Conservation (phyloP, 1,139 yeast genomes). For the Suhomyces choctaworum region DNA sequence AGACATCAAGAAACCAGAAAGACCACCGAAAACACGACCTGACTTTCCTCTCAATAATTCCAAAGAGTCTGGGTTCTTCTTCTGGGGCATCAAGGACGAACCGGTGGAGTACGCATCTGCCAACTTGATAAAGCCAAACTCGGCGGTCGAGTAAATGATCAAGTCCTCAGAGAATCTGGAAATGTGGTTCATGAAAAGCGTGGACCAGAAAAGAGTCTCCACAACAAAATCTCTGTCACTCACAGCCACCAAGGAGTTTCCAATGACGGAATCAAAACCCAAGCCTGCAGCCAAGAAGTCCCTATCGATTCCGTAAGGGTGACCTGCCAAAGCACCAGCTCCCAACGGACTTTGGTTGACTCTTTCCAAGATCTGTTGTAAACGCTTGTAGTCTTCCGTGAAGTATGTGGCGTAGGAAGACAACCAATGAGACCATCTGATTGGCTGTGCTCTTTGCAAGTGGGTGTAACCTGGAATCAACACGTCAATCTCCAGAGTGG, state of each 20-base stretch:
- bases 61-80: conserved; percentile 95
- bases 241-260: conserved; percentile 92
- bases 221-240: conserved; percentile 97
- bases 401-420: conserved; percentile 93
- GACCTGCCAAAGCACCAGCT: conserved; percentile 98
- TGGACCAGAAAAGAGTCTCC: conserved; percentile 97
- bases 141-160: conserved; percentile 94
- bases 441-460: conserved; percentile 97
- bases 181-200: conserved; percentile 90
- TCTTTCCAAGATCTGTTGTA: conserved; percentile 76
- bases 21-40: conserved; percentile 93
- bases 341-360: conserved; percentile 92
- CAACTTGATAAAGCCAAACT: conserved; percentile 87
- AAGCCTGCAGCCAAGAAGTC: conserved; percentile 78
- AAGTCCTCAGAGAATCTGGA: conserved; percentile 93
- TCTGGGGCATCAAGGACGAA: conserved; percentile 97
- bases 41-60: conserved; percentile 95
- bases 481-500: conserved; percentile 80
- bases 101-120: conserved; percentile 99
- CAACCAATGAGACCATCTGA: conserved; percentile 98
- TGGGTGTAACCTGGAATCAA: conserved; percentile 99
- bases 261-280: conserved; percentile 83
- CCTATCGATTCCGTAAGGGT: conserved; percentile 96
- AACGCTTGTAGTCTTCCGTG: conserved; percentile 83
- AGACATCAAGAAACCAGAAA: conserved; percentile 95